Conservation (phyloP, 345 rosid genomes). For the Balakata baccata region DNA sequence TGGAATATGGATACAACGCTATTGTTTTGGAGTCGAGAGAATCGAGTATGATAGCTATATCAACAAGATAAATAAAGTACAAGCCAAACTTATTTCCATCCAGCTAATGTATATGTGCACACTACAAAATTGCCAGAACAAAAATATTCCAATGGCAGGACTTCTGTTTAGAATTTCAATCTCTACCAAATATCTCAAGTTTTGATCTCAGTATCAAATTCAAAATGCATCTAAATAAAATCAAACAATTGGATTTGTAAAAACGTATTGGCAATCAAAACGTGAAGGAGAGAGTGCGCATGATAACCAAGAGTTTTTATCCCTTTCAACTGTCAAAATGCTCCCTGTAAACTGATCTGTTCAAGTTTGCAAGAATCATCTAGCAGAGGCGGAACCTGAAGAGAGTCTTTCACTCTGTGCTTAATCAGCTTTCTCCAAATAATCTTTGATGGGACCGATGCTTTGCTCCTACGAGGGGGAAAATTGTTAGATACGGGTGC, state of each 20-base stretch:
- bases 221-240: not conserved
- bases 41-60: not conserved
- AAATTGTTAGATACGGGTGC: constrained; percentile 12
- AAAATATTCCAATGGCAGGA: not conserved
- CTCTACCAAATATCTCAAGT: not conserved
- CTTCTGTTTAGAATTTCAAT: not conserved
- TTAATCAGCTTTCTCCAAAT: constrained; percentile 89
- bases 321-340: constrained; percentile 7
- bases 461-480: constrained; percentile 54
- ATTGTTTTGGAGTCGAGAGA: not conserved
- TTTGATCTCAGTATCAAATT: not conserved
- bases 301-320: not conserved
- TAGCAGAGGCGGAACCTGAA: constrained; percentile 25
- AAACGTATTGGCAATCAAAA: not conserved
- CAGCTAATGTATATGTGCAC: not conserved
- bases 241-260: not conserved
- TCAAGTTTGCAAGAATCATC: not conserved
- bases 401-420: constrained; percentile 81
- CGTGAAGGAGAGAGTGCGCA: not conserved
- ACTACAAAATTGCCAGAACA: not conserved
- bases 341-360: not conserved
- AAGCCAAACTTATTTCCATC: constrained; percentile 3
- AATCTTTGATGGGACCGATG: constrained; percentile 94
- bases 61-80: not conserved
- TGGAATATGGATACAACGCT: not conserved